These are phyloP conservation scores for Nemania sp. DNA, from an alignment of 2,329 filamentous ascomycete genomes.

Conservation along the genomic window DNA sequence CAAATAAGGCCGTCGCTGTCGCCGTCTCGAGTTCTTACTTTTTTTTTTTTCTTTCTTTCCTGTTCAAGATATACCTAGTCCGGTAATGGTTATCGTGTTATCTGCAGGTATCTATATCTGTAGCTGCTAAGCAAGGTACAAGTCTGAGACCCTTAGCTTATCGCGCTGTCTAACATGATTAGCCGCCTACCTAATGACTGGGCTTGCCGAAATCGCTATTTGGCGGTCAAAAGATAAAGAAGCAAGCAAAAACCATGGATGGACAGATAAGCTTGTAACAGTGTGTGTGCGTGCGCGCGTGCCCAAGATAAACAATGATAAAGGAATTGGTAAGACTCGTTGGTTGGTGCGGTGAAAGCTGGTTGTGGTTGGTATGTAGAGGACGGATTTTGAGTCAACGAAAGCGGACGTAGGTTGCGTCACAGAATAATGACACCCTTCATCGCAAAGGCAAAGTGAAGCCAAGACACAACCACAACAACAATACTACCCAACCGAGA, in stretches of 20 bases:
- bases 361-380: constrained; percentile 18
- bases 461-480: constrained; percentile 3
- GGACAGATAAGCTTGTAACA: constrained; percentile 34
- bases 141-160: constrained; percentile 27
- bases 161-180: constrained; percentile 35
- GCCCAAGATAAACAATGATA: constrained; percentile 22
- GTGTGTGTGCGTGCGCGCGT: neutral
- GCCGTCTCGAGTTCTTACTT: neutral
- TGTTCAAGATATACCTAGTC: neutral
- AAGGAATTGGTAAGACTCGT: constrained; percentile 7
- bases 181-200: constrained; percentile 17
- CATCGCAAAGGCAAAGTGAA: constrained; percentile 9
- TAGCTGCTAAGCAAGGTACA: neutral
- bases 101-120: constrained; percentile 29
- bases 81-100: constrained; percentile 24
- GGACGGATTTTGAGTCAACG: constrained; percentile 29
- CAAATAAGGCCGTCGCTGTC: neutral
- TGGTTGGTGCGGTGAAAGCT: constrained; percentile 20
- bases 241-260: constrained; percentile 13
- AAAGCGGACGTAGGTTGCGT: constrained; percentile 33
- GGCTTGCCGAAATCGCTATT: constrained; percentile 19
- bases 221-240: constrained; percentile 41
- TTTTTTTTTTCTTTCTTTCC: neutral
- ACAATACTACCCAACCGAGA: constrained; percentile 2
- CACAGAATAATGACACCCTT: constrained; percentile 23